Percentiles rank a stretch among this genome's conserved stretches.
Conservation (phyloP, 2,329 filamentous ascomycete genomes). For the Alternaria triticina region DNA sequence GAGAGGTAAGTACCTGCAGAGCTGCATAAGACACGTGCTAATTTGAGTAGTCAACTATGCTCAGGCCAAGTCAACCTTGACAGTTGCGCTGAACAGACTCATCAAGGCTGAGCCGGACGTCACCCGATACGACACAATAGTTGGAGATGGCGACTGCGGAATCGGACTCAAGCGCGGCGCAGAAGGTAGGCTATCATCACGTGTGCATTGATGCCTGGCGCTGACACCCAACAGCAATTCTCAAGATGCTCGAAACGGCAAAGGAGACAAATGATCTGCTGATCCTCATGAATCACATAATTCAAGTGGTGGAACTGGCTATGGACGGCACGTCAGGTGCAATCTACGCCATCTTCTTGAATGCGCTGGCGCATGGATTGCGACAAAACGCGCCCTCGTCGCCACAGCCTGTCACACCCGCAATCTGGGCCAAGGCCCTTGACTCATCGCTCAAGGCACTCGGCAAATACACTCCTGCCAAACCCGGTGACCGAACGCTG, state of each 20-base stretch:
- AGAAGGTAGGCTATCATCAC: constrained; percentile 61
- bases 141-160: constrained; percentile 90
- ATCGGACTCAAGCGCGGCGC: constrained; percentile 85
- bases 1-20: constrained; percentile 49
- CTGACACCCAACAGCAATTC: constrained; percentile 47
- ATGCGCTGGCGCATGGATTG: constrained; percentile 76
- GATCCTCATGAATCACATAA: constrained; percentile 65
- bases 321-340: constrained; percentile 82
- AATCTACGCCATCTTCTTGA: constrained; percentile 87
- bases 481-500: constrained; percentile 86
- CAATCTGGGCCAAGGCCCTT: constrained; percentile 71
- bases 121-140: constrained; percentile 76
- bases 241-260: constrained; percentile 50
- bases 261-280: constrained; percentile 64
- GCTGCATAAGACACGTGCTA: constrained; percentile 5
- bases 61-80: constrained; percentile 60
- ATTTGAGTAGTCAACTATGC: constrained; percentile 57
- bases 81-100: constrained; percentile 64
- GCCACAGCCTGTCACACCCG: constrained; percentile 53
- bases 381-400: constrained; percentile 59
- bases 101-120: constrained; percentile 70
- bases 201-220: constrained; percentile 21
- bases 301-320: constrained; percentile 68
- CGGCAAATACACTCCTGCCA: constrained; percentile 84
- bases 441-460: constrained; percentile 69